Percentiles rank a stretch among this genome's conserved stretches.
phyloP scores from a whole-genome alignment of 495 filamentous ascomycete species.

The Xylaria scruposa region DNA sequence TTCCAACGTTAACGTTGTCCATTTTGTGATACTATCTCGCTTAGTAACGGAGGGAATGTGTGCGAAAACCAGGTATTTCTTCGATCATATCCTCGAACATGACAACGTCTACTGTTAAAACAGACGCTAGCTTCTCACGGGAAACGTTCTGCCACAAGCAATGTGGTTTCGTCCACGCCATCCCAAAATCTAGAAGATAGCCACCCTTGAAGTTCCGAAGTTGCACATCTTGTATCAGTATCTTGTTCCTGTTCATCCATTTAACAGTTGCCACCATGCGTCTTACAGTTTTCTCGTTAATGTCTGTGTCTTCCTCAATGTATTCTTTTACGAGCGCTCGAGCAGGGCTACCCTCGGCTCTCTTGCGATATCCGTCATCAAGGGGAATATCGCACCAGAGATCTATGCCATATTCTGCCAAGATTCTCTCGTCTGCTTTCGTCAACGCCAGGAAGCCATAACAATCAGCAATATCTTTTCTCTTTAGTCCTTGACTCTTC shows the following conservation, averaged over 20 bases:
- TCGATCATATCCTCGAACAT: neutral
- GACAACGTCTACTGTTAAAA: neutral
- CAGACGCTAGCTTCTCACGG: neutral
- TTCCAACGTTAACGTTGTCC: neutral
- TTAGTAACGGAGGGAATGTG: neutral
- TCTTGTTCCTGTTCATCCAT: constrained; percentile 10
- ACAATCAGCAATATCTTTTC: neutral
- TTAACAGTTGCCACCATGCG: neutral
- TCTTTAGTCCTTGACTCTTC: neutral
- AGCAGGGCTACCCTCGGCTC: neutral
- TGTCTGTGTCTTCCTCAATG: constrained; percentile 5
- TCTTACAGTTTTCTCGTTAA: neutral
- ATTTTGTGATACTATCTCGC: neutral
- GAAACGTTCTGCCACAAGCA: constrained; percentile 5
- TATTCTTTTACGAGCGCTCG: constrained; percentile 14
- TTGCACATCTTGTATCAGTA: neutral
- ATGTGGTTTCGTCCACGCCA: constrained; percentile 1
- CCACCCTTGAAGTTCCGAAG: constrained; percentile 9
- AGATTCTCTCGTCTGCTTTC: neutral
- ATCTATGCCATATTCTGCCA: constrained; percentile 2
- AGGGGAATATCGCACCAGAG: constrained; percentile 11
- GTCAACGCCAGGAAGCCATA: neutral
- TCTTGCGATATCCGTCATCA: constrained; percentile 3
- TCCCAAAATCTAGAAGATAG: neutral
- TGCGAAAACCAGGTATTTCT: neutral